Evolutionary conservation across 2,329 filamentous ascomycete genomes (phyloP), one percentile per base, ranked within the genome.

Genomic region (Sporothrix pallida): DNA sequence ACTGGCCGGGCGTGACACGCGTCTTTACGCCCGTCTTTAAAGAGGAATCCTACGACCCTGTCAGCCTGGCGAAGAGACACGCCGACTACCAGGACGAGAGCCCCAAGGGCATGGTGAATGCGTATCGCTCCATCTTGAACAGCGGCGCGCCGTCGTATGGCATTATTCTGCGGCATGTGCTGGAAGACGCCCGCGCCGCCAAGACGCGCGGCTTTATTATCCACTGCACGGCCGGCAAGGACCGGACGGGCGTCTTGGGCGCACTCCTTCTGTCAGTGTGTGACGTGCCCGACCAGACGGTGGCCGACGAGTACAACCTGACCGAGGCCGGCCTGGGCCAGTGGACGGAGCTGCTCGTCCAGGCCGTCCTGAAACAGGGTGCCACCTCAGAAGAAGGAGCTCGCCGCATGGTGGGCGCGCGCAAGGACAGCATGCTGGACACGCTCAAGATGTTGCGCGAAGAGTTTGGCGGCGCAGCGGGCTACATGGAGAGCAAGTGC

Each of bases 181-280:
- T 93, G 7, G 46, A 50, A 83, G 42, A 70, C 5, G 62, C 48
- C 3, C 65, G 65, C 6, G 15, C n/a, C 0, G n/a, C 44, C 1
- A 15, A 70, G 37, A 23, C 72, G 13, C 42, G 31, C 5, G 72
- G 69, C 9, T 56, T 74, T 5, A 70, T 75, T 13, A 62, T 94
- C 8, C 92, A 95, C 79, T 94, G 92, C 80, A 92, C 91, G 0
- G 91, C 91, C 0, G 92, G 92, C 13, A 95, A 95, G 81, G 92
- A 95, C 80, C 86, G 92, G 60, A 94, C 92, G 0, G 92, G 92
- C 1, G 86, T 94, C 4, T 82, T 93, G 62, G 87, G 89, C 68
- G 92, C 91, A 2, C 77, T 95, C 56, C 79, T 94, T 9, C 84
- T 93, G 54, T 82, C 87, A 37, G 84, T 93, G 42, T 89, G 89